Evolutionary conservation across 176 grass and related monocot species (phyloP).

Genomic region (Oropetium thomaeum): DNA sequence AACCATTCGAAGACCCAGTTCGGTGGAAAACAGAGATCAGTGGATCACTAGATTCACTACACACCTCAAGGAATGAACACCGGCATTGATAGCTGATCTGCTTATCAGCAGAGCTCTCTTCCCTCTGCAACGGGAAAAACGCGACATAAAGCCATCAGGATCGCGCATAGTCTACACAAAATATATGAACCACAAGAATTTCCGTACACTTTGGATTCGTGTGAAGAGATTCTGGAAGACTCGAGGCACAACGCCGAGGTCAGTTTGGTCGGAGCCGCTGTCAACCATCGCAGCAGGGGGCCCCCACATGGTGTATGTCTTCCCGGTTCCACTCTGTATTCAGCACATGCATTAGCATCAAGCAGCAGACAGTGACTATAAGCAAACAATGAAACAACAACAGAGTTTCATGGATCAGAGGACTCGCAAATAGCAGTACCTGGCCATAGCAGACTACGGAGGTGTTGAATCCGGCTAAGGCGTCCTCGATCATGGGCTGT

Average conservation of each 20-base stretch:
- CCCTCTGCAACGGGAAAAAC: conserved; percentile 40
- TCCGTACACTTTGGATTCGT: conserved; percentile 59
- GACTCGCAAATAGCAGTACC: conserved; percentile 34
- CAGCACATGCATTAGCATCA: not conserved
- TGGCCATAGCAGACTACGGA: conserved; percentile 86
- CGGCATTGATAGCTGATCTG: conserved; percentile 78
- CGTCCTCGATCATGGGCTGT: conserved; percentile 59
- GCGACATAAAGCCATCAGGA: conserved; percentile 1
- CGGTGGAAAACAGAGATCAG: conserved; percentile 10
- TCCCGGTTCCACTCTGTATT: conserved; percentile 81
- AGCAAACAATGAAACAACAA: not conserved
- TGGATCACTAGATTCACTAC: not conserved
- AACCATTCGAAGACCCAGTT: not conserved
- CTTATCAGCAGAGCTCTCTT: conserved; percentile 61
- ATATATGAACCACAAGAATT: not conserved
- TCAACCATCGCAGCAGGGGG: conserved; percentile 78
- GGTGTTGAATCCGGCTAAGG: conserved; percentile 87
- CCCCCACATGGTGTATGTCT: conserved; percentile 97
- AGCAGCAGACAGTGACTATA: not conserved
- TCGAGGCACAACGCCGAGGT: conserved; percentile 69
- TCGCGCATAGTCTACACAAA: not conserved
- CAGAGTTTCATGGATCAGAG: not conserved
- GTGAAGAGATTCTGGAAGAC: conserved; percentile 80
- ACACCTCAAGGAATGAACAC: conserved; percentile 91
- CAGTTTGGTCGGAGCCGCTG: conserved; percentile 33